phyloP scores from a whole-genome alignment of 495 filamentous ascomycete species.

The Corynascus novoguineensis region DNA sequence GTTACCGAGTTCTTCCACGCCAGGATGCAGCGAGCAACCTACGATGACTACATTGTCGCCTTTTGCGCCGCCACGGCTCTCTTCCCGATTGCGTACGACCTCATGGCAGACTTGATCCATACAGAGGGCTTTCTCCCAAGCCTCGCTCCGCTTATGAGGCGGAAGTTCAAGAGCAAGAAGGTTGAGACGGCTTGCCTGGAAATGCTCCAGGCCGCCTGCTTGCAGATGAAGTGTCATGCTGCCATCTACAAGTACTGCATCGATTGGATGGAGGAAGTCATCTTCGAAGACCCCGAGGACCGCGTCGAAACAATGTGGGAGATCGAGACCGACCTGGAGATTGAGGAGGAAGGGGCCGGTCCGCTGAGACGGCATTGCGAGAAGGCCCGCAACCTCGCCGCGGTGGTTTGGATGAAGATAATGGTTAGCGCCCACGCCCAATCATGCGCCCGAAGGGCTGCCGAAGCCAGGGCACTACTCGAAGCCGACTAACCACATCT shows the following conservation, averaged over 20 bases:
- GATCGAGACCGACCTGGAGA: conserved; percentile 33
- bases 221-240: conserved; percentile 70
- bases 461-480: conserved; percentile 13
- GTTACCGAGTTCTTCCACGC: conserved; percentile 62
- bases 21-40: conserved; percentile 43
- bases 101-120: conserved; percentile 70
- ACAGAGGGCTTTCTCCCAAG: conserved; percentile 72
- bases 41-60: conserved; percentile 61
- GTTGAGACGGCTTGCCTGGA: conserved; percentile 80
- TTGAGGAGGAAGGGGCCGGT: conserved; percentile 37
- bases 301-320: conserved; percentile 46
- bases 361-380: conserved; percentile 46
- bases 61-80: conserved; percentile 84
- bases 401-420: conserved; percentile 79
- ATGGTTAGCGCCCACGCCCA: conserved; percentile 40
- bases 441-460: background rate
- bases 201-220: conserved; percentile 84
- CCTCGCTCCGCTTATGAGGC: conserved; percentile 63
- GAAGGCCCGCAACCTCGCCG: conserved; percentile 59
- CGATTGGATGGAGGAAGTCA: conserved; percentile 74
- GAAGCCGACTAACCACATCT: conserved; percentile 46
- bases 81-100: conserved; percentile 73
- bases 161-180: conserved; percentile 66
- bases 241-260: conserved; percentile 73
- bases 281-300: conserved; percentile 60